Base-by-base conservation (phyloP, 208 protist species). In the Trypanosoma avium region DNA sequence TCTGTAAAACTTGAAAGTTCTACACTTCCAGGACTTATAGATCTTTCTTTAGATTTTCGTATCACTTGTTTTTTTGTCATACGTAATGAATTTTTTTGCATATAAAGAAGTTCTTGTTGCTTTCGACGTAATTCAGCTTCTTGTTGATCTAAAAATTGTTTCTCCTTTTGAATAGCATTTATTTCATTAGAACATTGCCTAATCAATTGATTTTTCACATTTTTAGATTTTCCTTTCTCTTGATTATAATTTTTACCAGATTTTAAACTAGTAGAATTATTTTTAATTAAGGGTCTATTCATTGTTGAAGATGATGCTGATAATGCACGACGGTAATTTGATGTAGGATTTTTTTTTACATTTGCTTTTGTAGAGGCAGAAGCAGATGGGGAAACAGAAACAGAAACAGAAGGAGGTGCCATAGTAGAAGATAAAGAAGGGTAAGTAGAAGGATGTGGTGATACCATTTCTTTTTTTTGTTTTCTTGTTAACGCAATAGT, bases 1-100 rank as follows among this genome's bases (percentile, higher is more conserved):
- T 60, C 48, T 30, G 61, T 67, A 22, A 67, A 40, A 42, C 61
- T 67, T 12, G 61, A 67, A 4, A 67, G 15, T 29, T 59, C 50
- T 19, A 67, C 61, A 47, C 61, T 67, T 6, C 24, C 61, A 4
- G 19, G 26, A 52, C 61, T 67, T 35, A 0, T 15, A 3, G 50
- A 50, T 27, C 50, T 22, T 27, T 52, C 61, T 12, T 29, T 24
- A n/a, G 38, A 19, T 7, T 57, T 26, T 12, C 8, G 52, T 35
- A 26, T 5, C 6, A 19, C 15, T 42, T 35, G 33, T 19, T 15
- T 35, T 30, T 66, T n/a, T n/a, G n/a, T n/a, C n/a, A n/a, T 30
- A 24, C n/a, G 30, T 19, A 35, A 19, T 8, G 36, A 30, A 38
- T 3, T 36, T 3, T 22, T 7, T 17, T 46, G 27, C 35, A 22